A percentile compares a stretch with the other conserved stretches of the same genome.
phyloP scores from a whole-genome alignment of 371 early-diverging fungal genomes.

The Mortierella sp. region DNA sequence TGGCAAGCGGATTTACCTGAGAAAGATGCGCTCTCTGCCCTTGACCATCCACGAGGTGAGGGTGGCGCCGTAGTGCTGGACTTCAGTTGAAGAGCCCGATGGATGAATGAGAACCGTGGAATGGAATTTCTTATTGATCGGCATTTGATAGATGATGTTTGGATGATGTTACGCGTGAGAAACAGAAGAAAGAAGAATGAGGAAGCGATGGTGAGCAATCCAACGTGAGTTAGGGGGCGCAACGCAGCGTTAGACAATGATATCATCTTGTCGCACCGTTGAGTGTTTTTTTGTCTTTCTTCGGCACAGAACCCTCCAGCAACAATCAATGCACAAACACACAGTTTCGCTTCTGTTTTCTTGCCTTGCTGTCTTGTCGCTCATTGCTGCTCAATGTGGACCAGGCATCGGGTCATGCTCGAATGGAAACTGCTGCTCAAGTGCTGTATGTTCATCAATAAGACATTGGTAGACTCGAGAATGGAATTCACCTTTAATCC shows the following conservation, averaged over 20 bases:
- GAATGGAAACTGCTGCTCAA: conserved; percentile 15
- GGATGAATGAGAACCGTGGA: conserved; percentile 54
- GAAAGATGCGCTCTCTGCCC: conserved; percentile 78
- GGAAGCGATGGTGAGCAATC: too few species aligned
- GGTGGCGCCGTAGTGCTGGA: conserved; percentile 82
- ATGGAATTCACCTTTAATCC: too few species aligned
- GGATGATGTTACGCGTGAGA: background rate
- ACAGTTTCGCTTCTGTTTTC: conserved; percentile 8
- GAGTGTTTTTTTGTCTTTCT: too few species aligned
- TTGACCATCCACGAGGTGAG: conserved; percentile 81
- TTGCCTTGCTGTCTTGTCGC: conserved; percentile 14
- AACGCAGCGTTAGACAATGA: too few species aligned
- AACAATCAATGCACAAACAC: conserved; percentile 6
- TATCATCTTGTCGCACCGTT: too few species aligned
- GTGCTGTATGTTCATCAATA: conserved; percentile 17
- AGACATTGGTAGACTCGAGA: too few species aligned
- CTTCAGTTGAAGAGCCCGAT: conserved; percentile 61
- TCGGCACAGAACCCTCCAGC: too few species aligned
- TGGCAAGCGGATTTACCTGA: conserved; percentile 61
- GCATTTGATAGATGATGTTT: too few species aligned
- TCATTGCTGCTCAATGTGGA: conserved; percentile 16
- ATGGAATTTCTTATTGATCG: conserved; percentile 30
- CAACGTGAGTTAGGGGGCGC: too few species aligned
- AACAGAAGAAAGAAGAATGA: background rate
- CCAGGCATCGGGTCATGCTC: conserved; percentile 1